These are phyloP conservation scores for Hanseniaspora taiwanica DNA, from an alignment of 805 yeast species.

Conservation along the genomic window DNA sequence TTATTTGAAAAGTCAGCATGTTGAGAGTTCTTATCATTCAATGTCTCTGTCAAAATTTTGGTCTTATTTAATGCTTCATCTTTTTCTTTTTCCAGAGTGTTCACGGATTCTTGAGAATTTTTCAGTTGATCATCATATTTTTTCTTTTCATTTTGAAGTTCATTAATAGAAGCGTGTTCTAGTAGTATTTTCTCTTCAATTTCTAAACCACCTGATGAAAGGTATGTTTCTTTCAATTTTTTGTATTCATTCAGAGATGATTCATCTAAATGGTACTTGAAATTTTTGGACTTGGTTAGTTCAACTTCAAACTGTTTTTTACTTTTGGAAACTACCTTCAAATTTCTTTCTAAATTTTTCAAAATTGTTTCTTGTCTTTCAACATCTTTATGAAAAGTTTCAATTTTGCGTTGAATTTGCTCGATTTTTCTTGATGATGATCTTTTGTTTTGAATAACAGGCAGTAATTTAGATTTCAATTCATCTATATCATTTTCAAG, in stretches of 20 bases:
- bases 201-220: slow-evolving; percentile 43
- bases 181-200: slow-evolving; percentile 37
- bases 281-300: slow-evolving; percentile 15
- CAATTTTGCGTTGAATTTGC: slow-evolving; percentile 34
- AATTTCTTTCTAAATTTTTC: slow-evolving; percentile 31
- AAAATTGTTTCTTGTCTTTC: slow-evolving; percentile 36
- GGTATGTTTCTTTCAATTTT: slow-evolving; percentile 38
- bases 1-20: slow-evolving; percentile 17
- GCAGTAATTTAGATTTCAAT: slow-evolving; percentile 37
- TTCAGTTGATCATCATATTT: slow-evolving; percentile 26
- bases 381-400: slow-evolving; percentile 38
- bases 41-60: slow-evolving; percentile 22
- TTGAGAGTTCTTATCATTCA: slow-evolving; percentile 25
- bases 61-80: slow-evolving; percentile 22
- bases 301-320: slow-evolving; percentile 27
- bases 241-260: slow-evolving; percentile 49
- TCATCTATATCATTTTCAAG: slow-evolving; percentile 30
- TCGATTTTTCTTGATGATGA: slow-evolving; percentile 34
- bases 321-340: slow-evolving; percentile 32
- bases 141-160: slow-evolving; percentile 27
- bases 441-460: slow-evolving; percentile 44
- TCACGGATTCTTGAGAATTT: slow-evolving; percentile 24
- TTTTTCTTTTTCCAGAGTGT: slow-evolving; percentile 21
- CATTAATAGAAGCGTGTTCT: slow-evolving; percentile 31
- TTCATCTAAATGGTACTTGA: slow-evolving; percentile 29